Percentiles rank a stretch among this genome's conserved stretches.
Conservation (phyloP, 23 red algal species). For the Cyanidiococcus yangmingshanensis region DNA sequence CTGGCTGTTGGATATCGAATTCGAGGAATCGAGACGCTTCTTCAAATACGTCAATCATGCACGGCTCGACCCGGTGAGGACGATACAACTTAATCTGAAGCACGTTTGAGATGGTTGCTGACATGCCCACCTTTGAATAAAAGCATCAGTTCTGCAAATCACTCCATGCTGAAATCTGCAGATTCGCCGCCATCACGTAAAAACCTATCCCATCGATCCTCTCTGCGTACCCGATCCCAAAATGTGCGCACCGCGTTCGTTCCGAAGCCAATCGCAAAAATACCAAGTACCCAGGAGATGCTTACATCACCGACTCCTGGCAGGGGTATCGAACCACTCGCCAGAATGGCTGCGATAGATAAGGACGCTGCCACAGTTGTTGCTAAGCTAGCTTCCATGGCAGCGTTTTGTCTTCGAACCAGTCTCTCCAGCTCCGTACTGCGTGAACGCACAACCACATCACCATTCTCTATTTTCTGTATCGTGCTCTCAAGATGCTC, state of each 20-base stretch:
- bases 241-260: background rate
- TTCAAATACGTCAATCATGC: background rate
- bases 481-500: constrained; percentile 57
- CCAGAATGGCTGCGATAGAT: background rate
- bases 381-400: constrained; percentile 18
- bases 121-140: background rate
- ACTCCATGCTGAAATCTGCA: background rate
- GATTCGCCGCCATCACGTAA: background rate
- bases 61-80: background rate
- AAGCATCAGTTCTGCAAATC: background rate
- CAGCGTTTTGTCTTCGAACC: constrained; percentile 48
- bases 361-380: background rate
- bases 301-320: background rate
- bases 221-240: background rate
- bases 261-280: background rate
- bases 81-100: background rate
- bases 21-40: background rate
- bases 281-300: background rate
- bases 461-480: constrained; percentile 46
- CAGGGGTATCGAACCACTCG: background rate
- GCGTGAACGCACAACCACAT: constrained; percentile 49
- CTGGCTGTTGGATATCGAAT: constrained; percentile 7
- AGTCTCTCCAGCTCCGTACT: constrained; percentile 62
- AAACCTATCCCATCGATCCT: background rate
- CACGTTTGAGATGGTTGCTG: background rate